Base-by-base conservation (phyloP, 331 rosid genomes). In the Telfairia occidentalis region DNA sequence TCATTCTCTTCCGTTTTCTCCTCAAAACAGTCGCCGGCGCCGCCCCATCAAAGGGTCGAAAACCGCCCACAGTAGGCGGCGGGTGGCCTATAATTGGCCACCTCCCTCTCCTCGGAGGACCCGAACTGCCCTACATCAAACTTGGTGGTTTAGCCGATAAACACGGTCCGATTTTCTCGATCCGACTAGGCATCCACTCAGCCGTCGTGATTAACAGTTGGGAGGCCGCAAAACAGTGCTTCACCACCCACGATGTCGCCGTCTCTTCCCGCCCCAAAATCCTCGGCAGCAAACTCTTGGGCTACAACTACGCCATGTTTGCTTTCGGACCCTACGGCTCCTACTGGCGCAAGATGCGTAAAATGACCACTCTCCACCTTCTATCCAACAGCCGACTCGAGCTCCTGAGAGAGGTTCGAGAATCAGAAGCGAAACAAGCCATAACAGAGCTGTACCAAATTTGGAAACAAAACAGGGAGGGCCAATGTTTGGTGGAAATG, bases 211-310 rank as follows among this genome's bases (percentile, higher is more conserved):
- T 85, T 6, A 88, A 80, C 50, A 67, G 55, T 2, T 74, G 81
- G 84, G 87, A 89, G 49, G 28, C 74, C 11, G 90, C 89, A 12
- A 87, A 83, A 60, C 87, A 89, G 28, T 82, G 87, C 50, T 84
- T 83, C 83, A 83, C 89, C 29, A 82, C 88, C 35, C 79, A 74
- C 13, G 94, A 85, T 70, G 43, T 18, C 11, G 79, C 60, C 5
- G 16, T 83, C 19, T 81, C 88, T 2, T 78, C 83, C n/a, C 83
- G 94, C 16, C 91, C 91, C 26, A 76, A 83, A 18, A 35, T 28
- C 2, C 4, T 84, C 0, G 79, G 59, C 0, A 55, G 66, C 0
- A 77, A 89, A 50, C 72, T 76, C 54, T 5, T 89, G 18, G 86
- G 85, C 18, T 80, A 86, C 28, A 35, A 86, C 80, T 78, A 71